A percentile compares a stretch with the other conserved stretches of the same genome.
These are phyloP conservation scores for Tolypocladium sp. DNA, from an alignment of 2,329 filamentous ascomycete species.

Conservation along the genomic window DNA sequence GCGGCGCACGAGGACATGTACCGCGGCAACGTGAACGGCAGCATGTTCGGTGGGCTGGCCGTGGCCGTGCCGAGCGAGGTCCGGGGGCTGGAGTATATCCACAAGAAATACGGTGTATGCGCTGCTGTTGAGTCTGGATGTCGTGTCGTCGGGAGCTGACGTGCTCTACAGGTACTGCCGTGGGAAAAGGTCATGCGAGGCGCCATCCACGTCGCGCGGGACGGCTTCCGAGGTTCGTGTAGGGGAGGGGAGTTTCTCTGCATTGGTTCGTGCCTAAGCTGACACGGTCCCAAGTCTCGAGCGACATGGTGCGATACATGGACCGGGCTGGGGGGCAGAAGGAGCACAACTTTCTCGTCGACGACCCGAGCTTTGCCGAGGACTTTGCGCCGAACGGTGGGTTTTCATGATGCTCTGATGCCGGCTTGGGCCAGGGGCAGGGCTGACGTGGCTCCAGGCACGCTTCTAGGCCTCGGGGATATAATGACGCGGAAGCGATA, in stretches of 20 bases:
- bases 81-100: conserved; percentile 69
- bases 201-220: conserved; percentile 61
- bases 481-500: conserved; percentile 74
- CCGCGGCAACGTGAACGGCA: conserved; percentile 55
- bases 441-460: conserved; percentile 30
- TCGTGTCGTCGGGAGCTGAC: too few species aligned
- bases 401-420: neutral
- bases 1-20: conserved; percentile 83
- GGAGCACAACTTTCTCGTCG: conserved; percentile 53
- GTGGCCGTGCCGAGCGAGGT: conserved; percentile 67
- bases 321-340: conserved; percentile 26
- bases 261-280: neutral
- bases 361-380: conserved; percentile 71
- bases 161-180: conserved; percentile 45
- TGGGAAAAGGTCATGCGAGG: conserved; percentile 68
- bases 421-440: too few species aligned
- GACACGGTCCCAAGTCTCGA: conserved; percentile 38
- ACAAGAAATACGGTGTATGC: conserved; percentile 62
- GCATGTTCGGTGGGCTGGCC: conserved; percentile 64
- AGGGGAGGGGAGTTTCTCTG: too few species aligned
- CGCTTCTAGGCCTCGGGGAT: conserved; percentile 61
- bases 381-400: conserved; percentile 78
- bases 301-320: conserved; percentile 72
- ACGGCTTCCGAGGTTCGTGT: conserved; percentile 52
- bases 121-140: too few species aligned